A percentile compares a stretch with the other conserved stretches of the same genome.
phyloP scores from a whole-genome alignment of 225 moss, liverwort and hornwort genomes.

The Pleurozium schreberi region DNA sequence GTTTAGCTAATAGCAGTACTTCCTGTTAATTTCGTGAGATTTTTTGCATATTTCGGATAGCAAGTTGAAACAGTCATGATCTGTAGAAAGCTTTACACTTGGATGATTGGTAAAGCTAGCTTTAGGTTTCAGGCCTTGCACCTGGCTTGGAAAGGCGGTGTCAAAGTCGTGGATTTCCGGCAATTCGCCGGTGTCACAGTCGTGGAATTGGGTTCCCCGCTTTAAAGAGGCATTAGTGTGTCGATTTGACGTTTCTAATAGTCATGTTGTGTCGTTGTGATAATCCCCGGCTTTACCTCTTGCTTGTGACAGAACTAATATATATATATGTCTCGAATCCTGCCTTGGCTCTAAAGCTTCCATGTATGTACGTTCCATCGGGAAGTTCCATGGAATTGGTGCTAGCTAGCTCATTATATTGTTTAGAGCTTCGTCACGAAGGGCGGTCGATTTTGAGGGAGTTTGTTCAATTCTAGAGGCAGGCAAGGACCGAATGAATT shows the following conservation, averaged over 20 bases:
- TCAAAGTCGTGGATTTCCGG: too few relatives aligned
- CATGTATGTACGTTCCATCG: background rate
- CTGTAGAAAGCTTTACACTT: background rate
- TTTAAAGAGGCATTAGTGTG: background rate
- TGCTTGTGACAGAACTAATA: background rate
- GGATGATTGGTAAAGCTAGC: background rate
- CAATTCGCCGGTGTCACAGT: too few relatives aligned
- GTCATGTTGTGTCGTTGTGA: too few relatives aligned
- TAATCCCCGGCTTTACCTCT: background rate
- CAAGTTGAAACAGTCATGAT: background rate
- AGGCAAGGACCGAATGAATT: background rate
- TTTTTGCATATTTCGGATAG: background rate
- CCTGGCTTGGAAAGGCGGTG: background rate
- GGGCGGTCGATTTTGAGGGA: background rate
- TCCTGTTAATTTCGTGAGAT: background rate
- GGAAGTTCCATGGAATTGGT: background rate
- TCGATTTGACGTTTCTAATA: background rate
- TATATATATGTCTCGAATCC: background rate
- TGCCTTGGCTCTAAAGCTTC: background rate
- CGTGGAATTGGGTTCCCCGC: background rate
- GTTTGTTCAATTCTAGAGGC: background rate
- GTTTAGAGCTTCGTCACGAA: background rate
- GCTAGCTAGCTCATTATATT: background rate
- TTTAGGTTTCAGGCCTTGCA: background rate
- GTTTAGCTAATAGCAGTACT: too few relatives aligned